These are phyloP conservation scores for Rubus parviflorus DNA, from an alignment of 306 rosid species.

Conservation along the genomic window DNA sequence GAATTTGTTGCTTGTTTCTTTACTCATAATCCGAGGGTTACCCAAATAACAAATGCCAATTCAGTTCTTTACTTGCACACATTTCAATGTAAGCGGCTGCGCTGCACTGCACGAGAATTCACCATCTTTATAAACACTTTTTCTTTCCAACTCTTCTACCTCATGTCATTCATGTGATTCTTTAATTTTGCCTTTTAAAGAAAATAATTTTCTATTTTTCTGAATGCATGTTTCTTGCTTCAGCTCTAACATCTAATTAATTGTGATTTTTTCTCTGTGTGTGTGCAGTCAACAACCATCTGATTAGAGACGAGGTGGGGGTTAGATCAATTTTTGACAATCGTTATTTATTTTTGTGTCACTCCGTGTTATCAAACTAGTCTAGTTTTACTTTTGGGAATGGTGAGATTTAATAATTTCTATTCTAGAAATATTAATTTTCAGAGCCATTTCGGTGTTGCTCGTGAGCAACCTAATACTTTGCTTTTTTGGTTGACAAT, in stretches of 20 bases:
- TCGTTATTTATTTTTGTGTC: slow-evolving; percentile 22
- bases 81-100: slow-evolving; percentile 30
- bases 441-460: slow-evolving; percentile 44
- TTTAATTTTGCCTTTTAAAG: slow-evolving; percentile 28
- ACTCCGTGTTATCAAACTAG: slow-evolving; percentile 13
- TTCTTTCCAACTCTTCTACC: slow-evolving; percentile 19
- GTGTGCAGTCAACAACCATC: slow-evolving; percentile 51
- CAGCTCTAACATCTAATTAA: slow-evolving; percentile 29
- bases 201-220: slow-evolving; percentile 21
- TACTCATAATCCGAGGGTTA: slow-evolving; percentile 38
- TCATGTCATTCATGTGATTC: slow-evolving; percentile 77
- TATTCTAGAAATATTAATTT: slow-evolving; percentile 24
- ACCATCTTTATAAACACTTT: slow-evolving; percentile 22
- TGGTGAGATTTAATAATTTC: slow-evolving; percentile 10
- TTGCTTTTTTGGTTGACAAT: slow-evolving; percentile 72
- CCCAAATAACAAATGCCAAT: slow-evolving; percentile 1
- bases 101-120: slow-evolving; percentile 38
- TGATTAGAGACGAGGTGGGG: slow-evolving; percentile 51
- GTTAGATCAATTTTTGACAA: slow-evolving; percentile 22
- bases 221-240: slow-evolving; percentile 19
- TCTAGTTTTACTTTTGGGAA: slow-evolving; percentile 25
- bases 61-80: slow-evolving; percentile 26
- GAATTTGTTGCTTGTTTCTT: slow-evolving; percentile 28
- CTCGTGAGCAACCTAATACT: slow-evolving; percentile 80
- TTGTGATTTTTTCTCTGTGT: slow-evolving; percentile 25